Base-by-base conservation (phyloP, 768 basidiomycete species). In the Neoboletus magnificus region DNA sequence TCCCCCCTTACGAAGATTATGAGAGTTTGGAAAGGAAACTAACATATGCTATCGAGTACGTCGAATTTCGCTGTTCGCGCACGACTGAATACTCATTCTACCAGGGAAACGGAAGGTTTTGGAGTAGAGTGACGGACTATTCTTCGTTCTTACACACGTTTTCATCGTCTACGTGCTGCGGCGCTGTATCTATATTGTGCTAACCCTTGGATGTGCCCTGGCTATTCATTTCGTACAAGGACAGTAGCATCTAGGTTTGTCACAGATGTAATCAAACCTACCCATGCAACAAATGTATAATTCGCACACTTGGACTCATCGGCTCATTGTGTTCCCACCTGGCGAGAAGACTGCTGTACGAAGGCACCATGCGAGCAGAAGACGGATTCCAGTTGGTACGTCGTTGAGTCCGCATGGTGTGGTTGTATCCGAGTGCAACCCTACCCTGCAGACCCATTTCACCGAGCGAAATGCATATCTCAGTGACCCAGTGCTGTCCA, bases 1-100 rank as follows among this genome's bases (percentile, higher is more conserved):
- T 97, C 23, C 93, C 93, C 1, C 89, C 92, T 16, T 97, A 97
- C 69, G 82, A 90, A 62, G 88, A 91, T 67, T 92, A 90, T 65
- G 87, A 91, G 70, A 89, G 84, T 63, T 71, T 96, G 56, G 93
- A 96, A 71, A 85, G 84, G 68, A 94, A 93, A 72, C 69, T 97
- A 48, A 82, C 86, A 40, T 88, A 85, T 67, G 91, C 91, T 20
- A 89, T 93, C 37, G 91, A 93, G 85, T 89, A 62, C 54, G 87
- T 78, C 25, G 39, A 4, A 53, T 47, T 32, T 53, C 25, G 47
- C 45, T 44, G 1, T 23, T 43, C 16, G 36, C n/a, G 23, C 45
- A 33, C 25, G 22, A 30, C 35, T 16, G n/a, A 9, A n/a, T 55
- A 20, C 50, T 66, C 13, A 65, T 46, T 29, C 23, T 43, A 58